Base-by-base conservation (phyloP, 768 basidiomycete genomes). In the Tubosaeta brunneosetosa region DNA sequence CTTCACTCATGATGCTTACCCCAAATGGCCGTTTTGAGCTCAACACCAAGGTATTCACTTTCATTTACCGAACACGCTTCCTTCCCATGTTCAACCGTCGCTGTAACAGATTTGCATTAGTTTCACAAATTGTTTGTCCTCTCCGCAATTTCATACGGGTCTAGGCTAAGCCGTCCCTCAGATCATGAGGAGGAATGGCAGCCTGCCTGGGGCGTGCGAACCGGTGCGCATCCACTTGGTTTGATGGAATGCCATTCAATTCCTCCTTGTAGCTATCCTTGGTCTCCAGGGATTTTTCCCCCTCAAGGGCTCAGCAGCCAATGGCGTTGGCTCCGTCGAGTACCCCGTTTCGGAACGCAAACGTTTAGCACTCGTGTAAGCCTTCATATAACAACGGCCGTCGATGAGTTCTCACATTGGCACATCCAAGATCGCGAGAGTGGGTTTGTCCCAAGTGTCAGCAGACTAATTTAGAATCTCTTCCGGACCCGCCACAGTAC, bases 101-200 rank as follows among this genome's bases (percentile, higher is more conserved):
- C 47, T 47, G 48, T 47, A 45, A 44, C 53, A 93, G 91, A 91
- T 94, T 52, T 94, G 91, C 68, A 92, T 94, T 62, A 93, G 90
- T 66, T 94, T 93, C 68, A 94, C 90, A 42, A 93, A 78, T 59
- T 94, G 90, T 93, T 62, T 49, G 86, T 76, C 32, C 38, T 44
- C 44, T 51, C 47, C 54, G 14, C 51, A n/a, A 51, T 55, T 60
- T 57, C 53, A 55, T 55, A 52, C 46, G 32, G 54, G 62, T 57
- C 67, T 71, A 70, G 67, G 53, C 60, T 69, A 49, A 65, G 42
- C 54, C 44, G 55, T 59, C 43, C 8, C 17, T 38, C 61, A 91
- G 88, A 95, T 75, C 94, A 97, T 59, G 91, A 94, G 70, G 95
- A 97, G 60, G 77, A 91, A 31, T 98, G 95, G 95, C 94, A 97